Evolutionary conservation across 495 filamentous ascomycete species (phyloP).

Genomic region (Penicillium paradoxum): DNA sequence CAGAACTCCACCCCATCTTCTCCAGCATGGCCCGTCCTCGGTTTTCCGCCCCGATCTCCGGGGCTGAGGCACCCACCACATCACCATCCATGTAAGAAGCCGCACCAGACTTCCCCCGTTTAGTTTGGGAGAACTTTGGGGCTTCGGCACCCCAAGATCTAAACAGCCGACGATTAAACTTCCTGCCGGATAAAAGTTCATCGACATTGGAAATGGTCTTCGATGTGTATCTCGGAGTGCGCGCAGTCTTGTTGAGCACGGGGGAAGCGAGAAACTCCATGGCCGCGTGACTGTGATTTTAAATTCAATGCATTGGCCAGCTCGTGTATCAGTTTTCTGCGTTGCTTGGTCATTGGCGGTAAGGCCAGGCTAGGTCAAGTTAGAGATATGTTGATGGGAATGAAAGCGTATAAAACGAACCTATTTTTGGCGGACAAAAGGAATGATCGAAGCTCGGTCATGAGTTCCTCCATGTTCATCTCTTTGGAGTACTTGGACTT

Average conservation of each 20-base stretch:
- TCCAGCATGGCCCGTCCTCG: conserved; percentile 84
- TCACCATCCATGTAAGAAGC: conserved; percentile 78
- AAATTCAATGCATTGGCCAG: conserved; percentile 64
- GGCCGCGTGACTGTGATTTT: conserved; percentile 80
- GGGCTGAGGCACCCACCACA: conserved; percentile 76
- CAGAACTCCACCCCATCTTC: conserved; percentile 95
- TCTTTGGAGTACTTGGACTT: conserved; percentile 68
- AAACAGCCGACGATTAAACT: conserved; percentile 30
- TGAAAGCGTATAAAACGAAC: conserved; percentile 40
- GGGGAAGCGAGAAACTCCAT: conserved; percentile 68
- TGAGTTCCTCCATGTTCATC: conserved; percentile 66
- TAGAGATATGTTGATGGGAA: conserved; percentile 10
- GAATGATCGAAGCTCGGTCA: conserved; percentile 66
- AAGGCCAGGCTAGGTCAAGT: conserved; percentile 57
- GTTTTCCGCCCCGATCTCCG: conserved; percentile 79
- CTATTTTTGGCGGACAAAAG: conserved; percentile 57
- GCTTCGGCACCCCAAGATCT: conserved; percentile 26
- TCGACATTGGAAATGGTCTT: conserved; percentile 36
- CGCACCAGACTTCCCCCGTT: conserved; percentile 37
- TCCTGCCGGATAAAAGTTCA: conserved; percentile 28
- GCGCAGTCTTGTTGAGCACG: conserved; percentile 66
- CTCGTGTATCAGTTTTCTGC: conserved; percentile 72
- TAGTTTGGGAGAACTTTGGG: conserved; percentile 22
- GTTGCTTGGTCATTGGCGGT: conserved; percentile 76
- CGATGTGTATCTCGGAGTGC: conserved; percentile 52